phyloP scores from a whole-genome alignment of 352 stramenopile species.

The Phytopythium mirpurense region DNA sequence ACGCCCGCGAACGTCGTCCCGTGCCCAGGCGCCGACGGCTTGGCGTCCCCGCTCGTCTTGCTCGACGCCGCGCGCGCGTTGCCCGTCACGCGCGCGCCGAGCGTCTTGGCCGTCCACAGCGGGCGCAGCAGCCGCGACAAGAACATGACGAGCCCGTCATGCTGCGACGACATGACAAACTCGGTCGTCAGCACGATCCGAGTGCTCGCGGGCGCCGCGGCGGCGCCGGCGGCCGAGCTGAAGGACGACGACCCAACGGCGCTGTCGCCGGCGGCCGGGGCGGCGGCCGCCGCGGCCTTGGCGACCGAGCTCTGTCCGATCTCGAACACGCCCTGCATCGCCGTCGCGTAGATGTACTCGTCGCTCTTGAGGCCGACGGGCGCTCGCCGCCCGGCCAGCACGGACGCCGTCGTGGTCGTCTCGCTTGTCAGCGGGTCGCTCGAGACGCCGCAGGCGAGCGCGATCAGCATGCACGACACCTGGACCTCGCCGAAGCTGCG shows the following conservation, averaged over 20 bases:
- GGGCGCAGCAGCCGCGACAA: slow-evolving; percentile 73
- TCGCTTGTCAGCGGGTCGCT: slow-evolving; percentile 69
- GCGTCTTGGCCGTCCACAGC: slow-evolving; percentile 59
- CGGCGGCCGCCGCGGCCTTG: slow-evolving; percentile 4
- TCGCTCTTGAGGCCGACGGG: slow-evolving; percentile 50
- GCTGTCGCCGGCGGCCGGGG: background rate
- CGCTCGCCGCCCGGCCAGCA: slow-evolving; percentile 4
- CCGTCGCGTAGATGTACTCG: slow-evolving; percentile 72
- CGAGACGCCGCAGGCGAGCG: slow-evolving; percentile 76
- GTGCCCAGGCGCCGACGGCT: slow-evolving; percentile 18
- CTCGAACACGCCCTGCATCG: slow-evolving; percentile 82
- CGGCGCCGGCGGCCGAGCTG: slow-evolving; percentile 12
- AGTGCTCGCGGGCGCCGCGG: slow-evolving; percentile 37
- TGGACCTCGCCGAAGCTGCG: slow-evolving; percentile 82
- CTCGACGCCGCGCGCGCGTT: slow-evolving; percentile 12
- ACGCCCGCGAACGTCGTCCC: slow-evolving; percentile 31
- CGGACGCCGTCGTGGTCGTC: slow-evolving; percentile 37
- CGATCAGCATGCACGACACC: slow-evolving; percentile 87
- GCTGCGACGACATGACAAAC: slow-evolving; percentile 84
- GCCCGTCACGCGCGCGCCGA: slow-evolving; percentile 38
- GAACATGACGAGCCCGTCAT: slow-evolving; percentile 80
- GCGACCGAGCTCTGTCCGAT: slow-evolving; percentile 52
- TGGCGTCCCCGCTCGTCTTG: slow-evolving; percentile 6
- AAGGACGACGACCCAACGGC: background rate
- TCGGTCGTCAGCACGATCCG: slow-evolving; percentile 83